A percentile compares a stretch with the other conserved stretches of the same genome.
Conservation (phyloP, 805 yeast genomes). For the Maudiozyma barnettii region DNA sequence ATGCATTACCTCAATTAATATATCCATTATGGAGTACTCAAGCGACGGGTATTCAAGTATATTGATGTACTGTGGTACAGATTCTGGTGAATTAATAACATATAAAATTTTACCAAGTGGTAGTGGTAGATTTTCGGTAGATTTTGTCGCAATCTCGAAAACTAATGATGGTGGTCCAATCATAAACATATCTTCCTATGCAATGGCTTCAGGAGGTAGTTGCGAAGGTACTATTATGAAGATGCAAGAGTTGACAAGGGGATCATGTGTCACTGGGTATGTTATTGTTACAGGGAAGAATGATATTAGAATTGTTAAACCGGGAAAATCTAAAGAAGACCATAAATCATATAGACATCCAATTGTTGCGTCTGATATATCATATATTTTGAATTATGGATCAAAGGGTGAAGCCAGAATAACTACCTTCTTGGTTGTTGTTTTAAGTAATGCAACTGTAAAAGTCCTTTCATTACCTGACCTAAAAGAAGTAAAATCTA, state of each 20-base stretch:
- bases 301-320: conserved; percentile 54
- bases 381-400: conserved; percentile 29
- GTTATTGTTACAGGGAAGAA: conserved; percentile 44
- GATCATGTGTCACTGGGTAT: conserved; percentile 52
- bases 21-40: conserved; percentile 60
- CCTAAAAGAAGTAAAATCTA: conserved; percentile 45
- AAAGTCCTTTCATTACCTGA: conserved; percentile 49
- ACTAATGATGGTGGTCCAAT: conserved; percentile 43
- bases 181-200: conserved; percentile 47
- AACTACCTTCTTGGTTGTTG: conserved; percentile 40
- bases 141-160: conserved; percentile 38
- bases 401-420: conserved; percentile 20
- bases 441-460: conserved; percentile 40
- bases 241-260: conserved; percentile 52
- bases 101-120: conserved; percentile 57
- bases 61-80: conserved; percentile 65
- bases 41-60: conserved; percentile 67
- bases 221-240: conserved; percentile 52
- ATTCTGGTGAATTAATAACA: conserved; percentile 56
- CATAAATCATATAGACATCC: conserved; percentile 50
- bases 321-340: conserved; percentile 52
- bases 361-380: conserved; percentile 41
- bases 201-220: conserved; percentile 50
- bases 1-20: conserved; percentile 53
- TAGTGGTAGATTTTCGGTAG: conserved; percentile 52